Conservation (phyloP, 148 eudicot genomes). For the Rhododendron williamsianum region DNA sequence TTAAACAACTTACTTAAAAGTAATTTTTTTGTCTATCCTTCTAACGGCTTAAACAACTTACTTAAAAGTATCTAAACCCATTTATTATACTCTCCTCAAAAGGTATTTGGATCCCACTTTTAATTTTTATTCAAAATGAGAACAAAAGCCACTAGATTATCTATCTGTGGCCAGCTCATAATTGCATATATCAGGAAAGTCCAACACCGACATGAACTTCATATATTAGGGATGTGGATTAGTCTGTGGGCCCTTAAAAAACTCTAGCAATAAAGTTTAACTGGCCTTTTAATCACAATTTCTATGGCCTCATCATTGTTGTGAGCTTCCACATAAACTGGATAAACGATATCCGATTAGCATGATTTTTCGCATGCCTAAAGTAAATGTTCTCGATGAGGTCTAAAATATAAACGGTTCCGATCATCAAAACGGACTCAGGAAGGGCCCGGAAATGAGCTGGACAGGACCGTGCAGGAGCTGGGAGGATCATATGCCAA, state of each 20-base stretch:
- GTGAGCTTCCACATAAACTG: not conserved
- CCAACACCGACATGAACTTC: not conserved
- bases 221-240: not conserved
- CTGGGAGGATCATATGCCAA: not conserved
- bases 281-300: not conserved
- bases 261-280: not conserved
- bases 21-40: not conserved
- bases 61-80: not conserved
- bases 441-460: not conserved
- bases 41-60: not conserved
- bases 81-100: not conserved
- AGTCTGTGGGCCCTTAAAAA: not conserved
- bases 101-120: not conserved
- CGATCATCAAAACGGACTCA: not conserved
- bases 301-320: not conserved
- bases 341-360: not conserved
- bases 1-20: no score
- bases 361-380: not conserved
- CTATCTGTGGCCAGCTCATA: not conserved
- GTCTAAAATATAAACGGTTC: not conserved
- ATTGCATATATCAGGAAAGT: not conserved
- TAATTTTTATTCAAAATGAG: not conserved
- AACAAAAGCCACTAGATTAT: not conserved
- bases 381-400: fast-evolving
- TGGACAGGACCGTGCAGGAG: not conserved